These are phyloP conservation scores for Xylariaceae sp. DNA, from an alignment of 2,329 filamentous ascomycete genomes.

Conservation along the genomic window DNA sequence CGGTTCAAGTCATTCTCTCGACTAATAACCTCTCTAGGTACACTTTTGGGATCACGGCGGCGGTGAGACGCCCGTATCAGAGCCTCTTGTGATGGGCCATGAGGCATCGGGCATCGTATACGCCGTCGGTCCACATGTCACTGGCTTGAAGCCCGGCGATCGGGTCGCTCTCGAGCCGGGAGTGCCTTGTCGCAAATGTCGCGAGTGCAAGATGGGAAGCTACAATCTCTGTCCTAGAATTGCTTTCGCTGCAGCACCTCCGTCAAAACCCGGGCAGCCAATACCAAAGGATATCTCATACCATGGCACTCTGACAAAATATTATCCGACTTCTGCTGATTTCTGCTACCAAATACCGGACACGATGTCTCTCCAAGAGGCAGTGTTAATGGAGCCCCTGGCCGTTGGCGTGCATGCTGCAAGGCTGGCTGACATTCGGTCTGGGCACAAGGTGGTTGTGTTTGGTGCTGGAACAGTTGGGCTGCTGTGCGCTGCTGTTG, in stretches of 20 bases:
- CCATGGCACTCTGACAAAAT: no score
- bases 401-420: constrained; percentile 5
- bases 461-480: constrained; percentile 9
- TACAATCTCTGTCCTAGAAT: constrained; percentile 54
- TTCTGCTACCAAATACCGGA: constrained; percentile 17
- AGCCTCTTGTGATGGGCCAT: constrained; percentile 62
- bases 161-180: constrained; percentile 47
- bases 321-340: not conserved
- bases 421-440: not conserved
- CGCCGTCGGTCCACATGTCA: constrained; percentile 51
- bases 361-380: constrained; percentile 5
- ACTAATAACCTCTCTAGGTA: no score
- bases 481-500: constrained; percentile 6
- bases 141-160: constrained; percentile 53
- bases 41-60: no score
- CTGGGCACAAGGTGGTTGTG: constrained; percentile 7
- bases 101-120: constrained; percentile 60
- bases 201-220: constrained; percentile 46
- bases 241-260: no score
- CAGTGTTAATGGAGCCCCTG: constrained; percentile 8
- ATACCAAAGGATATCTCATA: no score
- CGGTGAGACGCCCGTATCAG: no score
- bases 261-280: no score
- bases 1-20: no score
- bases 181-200: constrained; percentile 37